phyloP scores from a whole-genome alignment of 2,329 filamentous ascomycete genomes.

The Diaporthe caulivora region DNA sequence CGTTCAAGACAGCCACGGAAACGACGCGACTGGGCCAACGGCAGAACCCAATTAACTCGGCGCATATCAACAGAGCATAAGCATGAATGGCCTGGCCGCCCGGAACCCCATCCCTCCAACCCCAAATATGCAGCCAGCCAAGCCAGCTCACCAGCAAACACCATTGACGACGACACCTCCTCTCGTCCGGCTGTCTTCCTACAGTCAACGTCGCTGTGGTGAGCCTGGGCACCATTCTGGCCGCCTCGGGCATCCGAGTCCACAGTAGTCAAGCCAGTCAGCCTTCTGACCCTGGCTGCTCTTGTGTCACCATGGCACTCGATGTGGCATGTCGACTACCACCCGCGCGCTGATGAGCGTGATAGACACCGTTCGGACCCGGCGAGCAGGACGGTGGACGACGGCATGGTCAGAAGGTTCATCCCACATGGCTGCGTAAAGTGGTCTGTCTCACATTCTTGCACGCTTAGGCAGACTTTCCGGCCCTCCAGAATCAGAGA shows the following conservation, averaged over 20 bases:
- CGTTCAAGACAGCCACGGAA: not conserved
- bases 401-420: slow-evolving; percentile 9
- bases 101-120: not conserved
- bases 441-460: not conserved
- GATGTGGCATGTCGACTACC: slow-evolving; percentile 1
- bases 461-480: slow-evolving; percentile 15
- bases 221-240: not conserved
- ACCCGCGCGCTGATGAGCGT: not conserved
- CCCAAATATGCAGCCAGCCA: not conserved
- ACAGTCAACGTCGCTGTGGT: not conserved
- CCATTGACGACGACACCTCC: not conserved
- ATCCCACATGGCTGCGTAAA: slow-evolving; percentile 18
- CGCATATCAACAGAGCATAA: not conserved
- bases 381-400: not conserved
- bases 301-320: not conserved
- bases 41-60: not conserved
- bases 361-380: not conserved
- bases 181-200: not conserved
- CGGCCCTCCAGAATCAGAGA: slow-evolving; percentile 32
- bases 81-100: not conserved
- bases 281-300: not conserved
- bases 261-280: not conserved
- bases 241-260: not conserved
- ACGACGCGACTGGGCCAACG: not conserved
- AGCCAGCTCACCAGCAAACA: not conserved